phyloP scores from a whole-genome alignment of 202 grass and related monocot species.

The Dendrocalamus latiflorus region DNA sequence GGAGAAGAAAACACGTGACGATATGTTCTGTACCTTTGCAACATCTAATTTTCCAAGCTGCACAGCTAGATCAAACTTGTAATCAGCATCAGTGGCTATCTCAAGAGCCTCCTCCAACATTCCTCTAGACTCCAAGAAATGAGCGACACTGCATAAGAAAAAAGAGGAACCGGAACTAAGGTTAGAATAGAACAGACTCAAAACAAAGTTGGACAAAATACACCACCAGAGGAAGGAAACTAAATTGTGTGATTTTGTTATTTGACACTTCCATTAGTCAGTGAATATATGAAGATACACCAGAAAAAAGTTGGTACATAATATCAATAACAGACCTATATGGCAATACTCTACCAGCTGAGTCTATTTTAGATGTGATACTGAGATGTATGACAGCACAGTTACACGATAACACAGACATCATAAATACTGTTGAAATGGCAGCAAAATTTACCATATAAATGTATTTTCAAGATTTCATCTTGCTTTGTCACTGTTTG shows the following conservation, averaged over 20 bases:
- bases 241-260: neutral
- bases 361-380: neutral
- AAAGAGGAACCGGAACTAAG: neutral
- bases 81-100: conserved; percentile 93
- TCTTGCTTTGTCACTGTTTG: neutral
- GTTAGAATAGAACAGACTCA: neutral
- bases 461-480: neutral
- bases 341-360: neutral
- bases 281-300: neutral
- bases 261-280: neutral
- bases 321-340: neutral
- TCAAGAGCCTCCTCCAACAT: conserved; percentile 99
- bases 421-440: neutral
- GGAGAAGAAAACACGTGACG: neutral
- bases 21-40: conserved; percentile 64
- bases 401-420: neutral
- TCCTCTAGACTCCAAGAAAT: conserved; percentile 95
- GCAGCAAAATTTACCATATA: neutral
- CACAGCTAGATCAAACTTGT: conserved; percentile 93
- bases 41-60: conserved; percentile 88
- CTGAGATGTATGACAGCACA: neutral
- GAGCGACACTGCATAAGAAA: conserved; percentile 66
- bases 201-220: neutral
- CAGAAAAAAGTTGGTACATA: neutral
- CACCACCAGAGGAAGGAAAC: neutral